Base-by-base conservation (phyloP, 2,329 filamentous ascomycete species). In the Cadophora luteo-olivacea region DNA sequence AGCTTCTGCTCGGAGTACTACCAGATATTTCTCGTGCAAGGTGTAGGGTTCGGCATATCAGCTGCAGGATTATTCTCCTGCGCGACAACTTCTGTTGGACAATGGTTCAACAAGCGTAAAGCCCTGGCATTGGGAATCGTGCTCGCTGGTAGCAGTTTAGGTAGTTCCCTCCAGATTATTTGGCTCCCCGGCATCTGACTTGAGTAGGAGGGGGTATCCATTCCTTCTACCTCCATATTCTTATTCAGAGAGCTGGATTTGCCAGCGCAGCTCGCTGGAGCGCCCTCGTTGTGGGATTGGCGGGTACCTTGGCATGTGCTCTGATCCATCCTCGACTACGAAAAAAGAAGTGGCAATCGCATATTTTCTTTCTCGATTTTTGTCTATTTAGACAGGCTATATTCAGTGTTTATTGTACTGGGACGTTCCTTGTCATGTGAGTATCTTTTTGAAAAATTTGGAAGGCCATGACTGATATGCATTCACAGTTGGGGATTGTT, bases 201-300 rank as follows among this genome's bases (percentile, higher is more conserved):
- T 4, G 32, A 14, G 11, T 24, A 70, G 66, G 66, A 22, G 69
- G 89, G 0, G 80, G 91, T 29, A 81, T 91, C 1, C 91, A 89
- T 74, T 88, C 89, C 0, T 80, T 86, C 2, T 82, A 86, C 19
- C 82, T 85, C 1, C 81, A 84, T 74, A 84, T 87, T 64, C 79
- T 91, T 19, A 79, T 91, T 1, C 86, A 87, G 0, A 81, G 80
- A 22, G 79, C 91, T 3, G 89, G 89, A 0, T 91, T 90, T 73
- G 81, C 82, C 0, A 91, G 89, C 88, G 89, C 89, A 0, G 83
- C 90, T n/a, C 81, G 89, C 0, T 83, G 85, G 0, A 82, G 90
- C 70, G 89, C 85, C 0, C 84, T 92, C 63, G 82, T 91, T 38
- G 65, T 72, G 2, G 63, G 54, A 19, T 41, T 61, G 3, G 51